phyloP scores from a whole-genome alignment of 2,329 filamentous ascomycete genomes.

The Stagonosporopsis tanaceti region DNA sequence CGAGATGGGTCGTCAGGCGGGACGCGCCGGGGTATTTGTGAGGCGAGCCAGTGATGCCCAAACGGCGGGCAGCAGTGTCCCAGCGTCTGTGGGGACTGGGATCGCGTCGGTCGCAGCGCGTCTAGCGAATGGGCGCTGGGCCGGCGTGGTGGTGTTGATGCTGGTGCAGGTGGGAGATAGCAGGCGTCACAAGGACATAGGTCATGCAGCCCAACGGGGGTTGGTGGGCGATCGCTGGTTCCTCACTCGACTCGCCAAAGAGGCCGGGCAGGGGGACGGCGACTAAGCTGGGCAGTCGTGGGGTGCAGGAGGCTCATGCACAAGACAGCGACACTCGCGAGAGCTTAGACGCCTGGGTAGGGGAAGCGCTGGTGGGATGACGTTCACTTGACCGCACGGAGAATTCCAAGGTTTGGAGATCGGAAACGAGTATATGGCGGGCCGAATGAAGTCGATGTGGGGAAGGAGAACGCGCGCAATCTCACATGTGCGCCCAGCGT shows the following conservation, averaged over 20 bases:
- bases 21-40: slow-evolving; percentile 31
- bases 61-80: slow-evolving; percentile 18
- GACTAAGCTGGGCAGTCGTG: slow-evolving; percentile 22
- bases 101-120: slow-evolving; percentile 21
- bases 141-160: slow-evolving; percentile 18
- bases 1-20: slow-evolving; percentile 19
- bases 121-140: slow-evolving; percentile 24
- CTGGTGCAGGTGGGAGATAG: slow-evolving; percentile 32
- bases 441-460: slow-evolving; percentile 16
- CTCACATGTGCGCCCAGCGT: slow-evolving; percentile 18
- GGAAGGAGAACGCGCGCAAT: slow-evolving; percentile 16
- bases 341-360: slow-evolving; percentile 10
- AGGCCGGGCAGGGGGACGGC: slow-evolving; percentile 15
- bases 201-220: slow-evolving; percentile 33
- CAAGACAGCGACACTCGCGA: slow-evolving; percentile 7
- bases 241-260: slow-evolving; percentile 8
- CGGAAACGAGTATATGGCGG: slow-evolving; percentile 14
- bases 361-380: slow-evolving; percentile 20
- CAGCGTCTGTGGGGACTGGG: slow-evolving; percentile 24
- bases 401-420: slow-evolving; percentile 19
- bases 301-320: slow-evolving; percentile 9
- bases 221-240: slow-evolving; percentile 16
- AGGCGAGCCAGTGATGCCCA: slow-evolving; percentile 27
- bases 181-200: slow-evolving; percentile 51
- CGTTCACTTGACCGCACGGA: slow-evolving; percentile 16